Evolutionary conservation across 2,329 filamentous ascomycete genomes (phyloP).

Genomic region (Sporothrix phasma): DNA sequence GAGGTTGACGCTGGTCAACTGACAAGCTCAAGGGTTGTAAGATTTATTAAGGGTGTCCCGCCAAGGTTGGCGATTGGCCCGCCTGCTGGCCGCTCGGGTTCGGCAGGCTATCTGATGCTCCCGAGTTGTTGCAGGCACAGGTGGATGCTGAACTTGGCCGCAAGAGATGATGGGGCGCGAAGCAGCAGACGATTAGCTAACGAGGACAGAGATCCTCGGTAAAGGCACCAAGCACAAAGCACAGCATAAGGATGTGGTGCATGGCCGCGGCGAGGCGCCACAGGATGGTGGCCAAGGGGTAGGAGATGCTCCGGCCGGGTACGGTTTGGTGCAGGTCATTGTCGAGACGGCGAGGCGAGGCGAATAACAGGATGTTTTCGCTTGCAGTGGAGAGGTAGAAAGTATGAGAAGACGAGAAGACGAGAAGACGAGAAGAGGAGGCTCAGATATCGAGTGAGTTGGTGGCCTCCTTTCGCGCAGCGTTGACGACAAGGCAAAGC

Average conservation of each 20-base stretch:
- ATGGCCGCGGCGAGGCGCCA: neutral
- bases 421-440: neutral
- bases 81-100: neutral
- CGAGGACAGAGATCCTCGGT: neutral
- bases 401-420: neutral
- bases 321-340: neutral
- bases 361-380: neutral
- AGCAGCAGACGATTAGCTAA: neutral
- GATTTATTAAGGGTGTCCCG: neutral
- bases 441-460: neutral
- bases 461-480: neutral
- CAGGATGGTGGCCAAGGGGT: neutral
- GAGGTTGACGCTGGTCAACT: slow-evolving; percentile 1
- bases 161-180: too few relatives aligned
- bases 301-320: neutral
- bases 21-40: slow-evolving; percentile 1
- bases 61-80: neutral
- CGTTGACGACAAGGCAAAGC: neutral
- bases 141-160: too few relatives aligned
- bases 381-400: neutral
- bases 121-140: neutral
- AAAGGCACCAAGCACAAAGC: neutral
- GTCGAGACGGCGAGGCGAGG: neutral
- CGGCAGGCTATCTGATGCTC: neutral
- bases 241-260: neutral